phyloP scores from a whole-genome alignment of 2,329 filamentous ascomycete genomes.

The Hysterium pulicare region DNA sequence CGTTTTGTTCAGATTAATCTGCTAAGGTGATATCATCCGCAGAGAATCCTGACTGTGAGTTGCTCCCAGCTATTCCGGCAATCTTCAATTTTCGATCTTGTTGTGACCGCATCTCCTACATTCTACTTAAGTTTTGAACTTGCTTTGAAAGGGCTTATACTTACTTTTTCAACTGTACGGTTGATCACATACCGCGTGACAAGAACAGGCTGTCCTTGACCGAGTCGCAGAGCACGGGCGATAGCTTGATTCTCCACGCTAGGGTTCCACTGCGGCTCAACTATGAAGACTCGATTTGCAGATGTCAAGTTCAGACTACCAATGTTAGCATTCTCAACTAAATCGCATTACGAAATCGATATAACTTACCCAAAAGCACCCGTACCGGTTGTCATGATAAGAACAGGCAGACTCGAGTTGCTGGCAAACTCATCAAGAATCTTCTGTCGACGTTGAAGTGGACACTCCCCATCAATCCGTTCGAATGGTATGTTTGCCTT shows the following conservation, averaged over 20 bases:
- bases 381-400: slow-evolving; percentile 54
- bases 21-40: neutral
- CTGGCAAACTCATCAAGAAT: slow-evolving; percentile 41
- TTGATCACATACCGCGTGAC: slow-evolving; percentile 48
- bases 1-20: neutral
- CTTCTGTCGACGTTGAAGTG: slow-evolving; percentile 33
- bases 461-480: slow-evolving; percentile 46
- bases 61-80: slow-evolving; percentile 8
- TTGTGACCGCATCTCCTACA: slow-evolving; percentile 33
- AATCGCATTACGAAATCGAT: neutral
- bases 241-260: slow-evolving; percentile 53
- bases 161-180: slow-evolving; percentile 45
- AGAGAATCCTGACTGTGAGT: neutral
- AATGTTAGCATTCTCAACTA: neutral
- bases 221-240: slow-evolving; percentile 47
- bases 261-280: slow-evolving; percentile 57
- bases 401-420: slow-evolving; percentile 25
- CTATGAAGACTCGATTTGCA: slow-evolving; percentile 49
- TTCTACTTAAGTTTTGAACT: slow-evolving; percentile 6
- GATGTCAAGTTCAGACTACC: slow-evolving; percentile 47
- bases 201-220: slow-evolving; percentile 43
- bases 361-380: slow-evolving; percentile 48
- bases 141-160: slow-evolving; percentile 3
- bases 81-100: slow-evolving; percentile 31
- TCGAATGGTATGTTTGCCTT: slow-evolving; percentile 18